These are phyloP conservation scores for Fusarium mundagurra DNA, from an alignment of 2,329 filamentous ascomycete genomes.

Conservation along the genomic window DNA sequence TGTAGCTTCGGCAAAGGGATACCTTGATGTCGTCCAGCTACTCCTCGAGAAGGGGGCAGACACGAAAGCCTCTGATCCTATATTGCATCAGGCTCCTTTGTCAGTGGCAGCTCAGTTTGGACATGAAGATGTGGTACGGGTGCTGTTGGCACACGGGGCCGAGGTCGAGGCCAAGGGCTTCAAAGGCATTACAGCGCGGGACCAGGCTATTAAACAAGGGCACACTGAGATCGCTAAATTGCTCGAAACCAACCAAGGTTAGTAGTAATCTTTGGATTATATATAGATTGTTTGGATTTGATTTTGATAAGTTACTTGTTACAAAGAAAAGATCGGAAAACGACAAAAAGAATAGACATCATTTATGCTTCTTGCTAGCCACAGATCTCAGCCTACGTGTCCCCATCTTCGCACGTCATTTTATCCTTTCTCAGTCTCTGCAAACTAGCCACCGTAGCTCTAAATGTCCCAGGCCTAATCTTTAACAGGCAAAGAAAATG, in stretches of 20 bases:
- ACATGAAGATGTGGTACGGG: not conserved
- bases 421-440: too few relatives aligned
- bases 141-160: not conserved
- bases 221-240: not conserved
- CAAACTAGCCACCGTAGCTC: not conserved
- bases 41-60: not conserved
- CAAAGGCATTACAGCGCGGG: not conserved
- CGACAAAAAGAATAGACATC: not conserved
- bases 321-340: not conserved
- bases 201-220: not conserved
- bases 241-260: not conserved
- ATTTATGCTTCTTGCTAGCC: not conserved
- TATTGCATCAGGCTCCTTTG: not conserved
- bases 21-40: not conserved
- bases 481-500: too few relatives aligned
- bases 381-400: not conserved
- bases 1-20: not conserved
- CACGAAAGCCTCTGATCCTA: not conserved
- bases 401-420: not conserved
- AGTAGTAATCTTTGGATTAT: not conserved
- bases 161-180: not conserved
- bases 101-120: fast-evolving
- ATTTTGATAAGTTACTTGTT: not conserved
- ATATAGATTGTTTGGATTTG: not conserved
- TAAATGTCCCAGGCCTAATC: too few relatives aligned